Base-by-base conservation (phyloP, 1,284 basidiomycete genomes). In the Pyrrhoderma noxium region DNA sequence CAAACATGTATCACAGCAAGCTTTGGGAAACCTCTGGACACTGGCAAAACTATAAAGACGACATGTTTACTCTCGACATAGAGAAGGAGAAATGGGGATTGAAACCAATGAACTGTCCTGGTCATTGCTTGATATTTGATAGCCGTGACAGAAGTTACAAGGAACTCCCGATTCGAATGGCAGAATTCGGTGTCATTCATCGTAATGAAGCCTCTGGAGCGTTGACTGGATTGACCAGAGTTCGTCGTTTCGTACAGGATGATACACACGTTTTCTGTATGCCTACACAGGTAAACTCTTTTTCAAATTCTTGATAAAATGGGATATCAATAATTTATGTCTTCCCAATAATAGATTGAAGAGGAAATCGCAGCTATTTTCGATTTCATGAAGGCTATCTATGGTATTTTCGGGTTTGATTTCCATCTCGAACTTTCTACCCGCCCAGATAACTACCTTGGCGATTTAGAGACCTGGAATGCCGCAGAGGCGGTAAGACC, bases 61-160 rank as follows among this genome's bases (percentile, higher is more conserved):
- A 93, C 70, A 99, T 99, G 96, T 99, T 99, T 72, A 66, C 75
- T 38, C 82, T 99, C 51, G 86, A 91, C 57, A 73, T 98, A 53
- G 96, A 99, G 71, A 97, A 99, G 71, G 94, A 98, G 69, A 80
- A 80, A 62, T 96, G 90, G 80, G 93, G 77, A 1, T 75, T 95
- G 54, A 98, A 98, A 71, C 96, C 96, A 16, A 99, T 99, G 96
- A 99, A 99, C 70, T 99, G 96, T 67, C 96, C 96, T 0, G 95
- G 95, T 8, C 96, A 99, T 69, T 94, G 91, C 67, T 70, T 99
- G 55, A 92, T 99, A 64, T 99, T 99, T 64, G 95, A 93, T 68
- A 87, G 90, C 16, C 80, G 91, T 56, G 95, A 98, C 67, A 82
- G 96, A 56, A 89, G 85, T 56, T 98, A 98, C 75, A 89, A 88